Evolutionary conservation across 2,329 filamentous ascomycete genomes (phyloP).

Genomic region (Nigrospora osmanthi): DNA sequence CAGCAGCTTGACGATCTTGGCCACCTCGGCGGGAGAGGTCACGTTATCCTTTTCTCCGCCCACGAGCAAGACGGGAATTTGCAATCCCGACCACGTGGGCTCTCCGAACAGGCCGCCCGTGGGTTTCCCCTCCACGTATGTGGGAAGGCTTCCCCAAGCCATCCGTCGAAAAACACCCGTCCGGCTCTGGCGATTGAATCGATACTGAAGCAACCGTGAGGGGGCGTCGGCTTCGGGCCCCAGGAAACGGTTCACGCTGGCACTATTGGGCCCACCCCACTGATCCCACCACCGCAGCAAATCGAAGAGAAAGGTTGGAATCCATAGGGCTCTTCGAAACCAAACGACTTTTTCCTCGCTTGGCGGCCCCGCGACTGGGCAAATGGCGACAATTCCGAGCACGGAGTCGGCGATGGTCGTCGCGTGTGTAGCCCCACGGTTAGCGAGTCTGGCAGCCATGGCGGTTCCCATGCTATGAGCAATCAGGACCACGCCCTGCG

Average conservation of each 20-base stretch:
- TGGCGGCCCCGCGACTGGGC: constrained; percentile 62
- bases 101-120: constrained; percentile 60
- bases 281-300: constrained; percentile 72
- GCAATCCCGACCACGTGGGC: constrained; percentile 64
- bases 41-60: constrained; percentile 71
- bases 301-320: constrained; percentile 69
- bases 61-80: constrained; percentile 69
- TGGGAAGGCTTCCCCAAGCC: constrained; percentile 63
- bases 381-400: constrained; percentile 73
- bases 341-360: constrained; percentile 40
- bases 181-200: constrained; percentile 75
- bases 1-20: constrained; percentile 51
- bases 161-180: constrained; percentile 79
- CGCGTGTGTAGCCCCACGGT: constrained; percentile 33
- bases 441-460: constrained; percentile 64
- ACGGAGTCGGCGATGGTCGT: constrained; percentile 54
- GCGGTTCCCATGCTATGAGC: constrained; percentile 89
- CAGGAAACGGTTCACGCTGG: constrained; percentile 72
- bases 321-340: constrained; percentile 51
- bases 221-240: constrained; percentile 58
- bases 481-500: constrained; percentile 72
- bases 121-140: constrained; percentile 42
- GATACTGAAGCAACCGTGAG: constrained; percentile 58
- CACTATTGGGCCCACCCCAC: constrained; percentile 68
- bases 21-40: constrained; percentile 63